Conservation (phyloP, 176 grass and related monocot genomes). For the Urochloa ruziziensis region DNA sequence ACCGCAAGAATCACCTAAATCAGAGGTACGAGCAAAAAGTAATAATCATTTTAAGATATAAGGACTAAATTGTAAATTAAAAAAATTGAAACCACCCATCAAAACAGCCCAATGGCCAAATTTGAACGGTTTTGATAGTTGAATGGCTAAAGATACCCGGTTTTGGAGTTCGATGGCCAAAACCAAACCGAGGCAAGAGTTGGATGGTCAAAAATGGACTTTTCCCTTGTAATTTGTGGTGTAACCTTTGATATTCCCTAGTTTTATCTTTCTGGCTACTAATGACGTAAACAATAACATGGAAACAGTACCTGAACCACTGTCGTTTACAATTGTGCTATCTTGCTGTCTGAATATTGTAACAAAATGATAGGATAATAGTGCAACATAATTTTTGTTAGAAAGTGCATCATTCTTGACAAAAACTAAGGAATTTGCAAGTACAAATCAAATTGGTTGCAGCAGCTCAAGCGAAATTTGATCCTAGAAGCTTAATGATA, state of each 20-base stretch:
- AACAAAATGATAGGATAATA: neutral
- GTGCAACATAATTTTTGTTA: constrained; percentile 3
- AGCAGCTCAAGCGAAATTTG: neutral
- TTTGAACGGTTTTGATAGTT: no score
- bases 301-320: neutral
- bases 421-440: neutral
- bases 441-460: neutral
- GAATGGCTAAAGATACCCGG: no score
- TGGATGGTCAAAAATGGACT: no score
- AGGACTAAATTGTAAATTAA: no score
- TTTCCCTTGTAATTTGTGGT: neutral
- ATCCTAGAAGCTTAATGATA: neutral
- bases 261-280: neutral
- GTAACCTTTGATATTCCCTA: neutral
- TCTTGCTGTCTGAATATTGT: neutral
- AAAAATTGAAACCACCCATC: no score
- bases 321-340: neutral
- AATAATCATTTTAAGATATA: no score
- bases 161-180: no score
- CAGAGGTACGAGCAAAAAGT: no score
- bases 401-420: neutral
- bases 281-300: neutral
- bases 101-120: no score
- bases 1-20: no score
- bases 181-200: no score